These are phyloP conservation scores for Chlorella sp. DNA, from an alignment of 139 green algal species.

Conservation along the genomic window DNA sequence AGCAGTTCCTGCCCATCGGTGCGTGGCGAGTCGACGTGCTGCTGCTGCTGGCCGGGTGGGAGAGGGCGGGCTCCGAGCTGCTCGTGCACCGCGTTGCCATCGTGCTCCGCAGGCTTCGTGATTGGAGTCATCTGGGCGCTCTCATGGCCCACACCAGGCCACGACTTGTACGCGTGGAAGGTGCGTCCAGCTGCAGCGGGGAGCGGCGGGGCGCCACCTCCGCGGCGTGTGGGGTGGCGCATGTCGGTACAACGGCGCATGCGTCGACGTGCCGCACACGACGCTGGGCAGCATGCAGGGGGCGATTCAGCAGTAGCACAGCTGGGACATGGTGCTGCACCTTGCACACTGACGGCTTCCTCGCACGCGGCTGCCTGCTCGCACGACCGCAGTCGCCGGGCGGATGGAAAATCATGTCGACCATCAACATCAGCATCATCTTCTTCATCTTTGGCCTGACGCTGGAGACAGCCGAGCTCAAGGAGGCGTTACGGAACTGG, in stretches of 20 bases:
- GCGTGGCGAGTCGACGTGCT: neutral
- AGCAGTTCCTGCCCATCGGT: constrained; percentile 51
- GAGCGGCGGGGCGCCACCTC: too few species aligned
- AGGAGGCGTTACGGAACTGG: constrained; percentile 38
- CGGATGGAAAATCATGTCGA: constrained; percentile 46
- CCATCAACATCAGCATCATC: constrained; percentile 50
- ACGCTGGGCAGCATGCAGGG: too few species aligned
- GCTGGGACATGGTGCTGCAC: too few species aligned
- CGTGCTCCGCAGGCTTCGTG: constrained; percentile 19
- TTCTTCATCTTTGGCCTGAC: constrained; percentile 72
- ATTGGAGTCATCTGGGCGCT: constrained; percentile 17
- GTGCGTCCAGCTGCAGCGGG: constrained; percentile 15
- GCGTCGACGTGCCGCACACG: too few species aligned
- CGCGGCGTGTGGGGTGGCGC: neutral
- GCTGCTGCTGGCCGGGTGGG: neutral
- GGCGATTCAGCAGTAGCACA: too few species aligned
- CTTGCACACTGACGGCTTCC: too few species aligned
- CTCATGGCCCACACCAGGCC: constrained; percentile 12
- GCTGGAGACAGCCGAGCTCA: constrained; percentile 60
- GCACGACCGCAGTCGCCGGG: neutral
- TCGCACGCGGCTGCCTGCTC: neutral
- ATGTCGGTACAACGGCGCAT: too few species aligned
- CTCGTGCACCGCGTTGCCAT: too few species aligned
- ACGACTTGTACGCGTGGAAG: constrained; percentile 13
- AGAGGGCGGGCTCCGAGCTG: too few species aligned